Base-by-base conservation (phyloP, 164 flowering plant genomes). In the Tinospora cordifolia region DNA sequence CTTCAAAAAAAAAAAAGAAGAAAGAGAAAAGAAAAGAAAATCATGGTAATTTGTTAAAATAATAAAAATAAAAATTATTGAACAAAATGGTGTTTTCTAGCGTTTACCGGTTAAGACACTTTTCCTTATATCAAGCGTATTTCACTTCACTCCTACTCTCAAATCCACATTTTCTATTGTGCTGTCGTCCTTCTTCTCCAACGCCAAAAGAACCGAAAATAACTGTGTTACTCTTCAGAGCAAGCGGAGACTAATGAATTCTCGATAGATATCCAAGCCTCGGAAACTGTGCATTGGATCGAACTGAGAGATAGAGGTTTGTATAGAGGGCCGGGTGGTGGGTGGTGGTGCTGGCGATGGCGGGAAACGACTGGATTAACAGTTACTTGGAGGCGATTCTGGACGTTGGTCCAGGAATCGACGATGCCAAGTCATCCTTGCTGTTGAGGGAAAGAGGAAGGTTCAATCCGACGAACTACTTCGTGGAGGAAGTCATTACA, bases 351-450 rank as follows among this genome's bases (percentile, higher is more conserved):
- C 46, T 41, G 47, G 12, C 47, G 78, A 95, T 95, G 99, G 99
- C 98, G 81, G 98, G 97, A 70, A 95, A 95, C 75, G 98, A 95
- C 70, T 95, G 99, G 99, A 84, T 95, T 8, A 95, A 85, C 85
- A 95, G 99, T 72, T 95, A 95, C 80, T 69, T 95, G 46, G 99
- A 95, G 75, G 99, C 99, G 69, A 95, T 95, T 26, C 87, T 94
- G 25, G 99, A 87, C 73, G 97, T 86, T 2, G 99, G 89, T 0
- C 88, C 93, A 0, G 93, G 86, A 30, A 71, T 92, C 24, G 95
- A 82, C 46, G 87, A 86, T 4, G 77, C 76, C 27, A 84, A 85
- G 59, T 89, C 83, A 30, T 81, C 99, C 7, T 76, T 92, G 79
- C 77, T 95, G 72, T 77, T 95, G 44, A 76, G 99, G 57, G 99